These are phyloP conservation scores for Eremothecium gossypii DNA, from an alignment of 1,139 yeast species.

Conservation along the genomic window DNA sequence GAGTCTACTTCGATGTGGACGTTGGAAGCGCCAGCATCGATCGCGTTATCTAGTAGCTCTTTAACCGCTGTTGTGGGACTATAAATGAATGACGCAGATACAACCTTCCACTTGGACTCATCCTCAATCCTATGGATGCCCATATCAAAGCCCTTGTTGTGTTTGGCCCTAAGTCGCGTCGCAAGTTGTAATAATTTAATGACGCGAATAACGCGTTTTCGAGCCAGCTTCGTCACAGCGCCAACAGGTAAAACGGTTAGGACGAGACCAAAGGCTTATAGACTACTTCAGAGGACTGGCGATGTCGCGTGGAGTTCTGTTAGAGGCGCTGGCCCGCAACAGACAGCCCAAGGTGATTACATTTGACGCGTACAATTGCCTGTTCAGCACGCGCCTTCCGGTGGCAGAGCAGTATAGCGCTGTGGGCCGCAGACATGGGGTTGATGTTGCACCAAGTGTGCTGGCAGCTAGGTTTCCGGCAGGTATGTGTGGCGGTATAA, in stretches of 20 bases:
- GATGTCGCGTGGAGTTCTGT: no score
- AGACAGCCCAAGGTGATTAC: conserved; percentile 44
- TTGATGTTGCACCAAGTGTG: conserved; percentile 31
- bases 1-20: conserved; percentile 49
- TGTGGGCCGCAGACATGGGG: conserved; percentile 39
- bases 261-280: no score
- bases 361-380: conserved; percentile 59
- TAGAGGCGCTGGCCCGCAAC: no score
- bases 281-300: no score
- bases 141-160: conserved; percentile 6
- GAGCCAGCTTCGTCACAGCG: no score
- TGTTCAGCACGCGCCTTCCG: conserved; percentile 49
- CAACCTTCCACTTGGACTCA: conserved; percentile 11
- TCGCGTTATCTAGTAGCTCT: conserved; percentile 60
- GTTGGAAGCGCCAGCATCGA: conserved; percentile 51
- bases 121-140: conserved; percentile 8
- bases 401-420: conserved; percentile 44
- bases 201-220: no score
- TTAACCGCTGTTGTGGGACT: conserved; percentile 41
- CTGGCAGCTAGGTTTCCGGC: conserved; percentile 26
- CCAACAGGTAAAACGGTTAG: no score
- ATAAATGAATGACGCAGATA: conserved; percentile 20
- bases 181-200: no score
- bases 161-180: no score
- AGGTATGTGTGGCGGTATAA: conserved; percentile 5